A percentile compares a stretch with the other conserved stretches of the same genome.
Conservation (phyloP, 179 eudicot species). For the Drosera spatulata region DNA sequence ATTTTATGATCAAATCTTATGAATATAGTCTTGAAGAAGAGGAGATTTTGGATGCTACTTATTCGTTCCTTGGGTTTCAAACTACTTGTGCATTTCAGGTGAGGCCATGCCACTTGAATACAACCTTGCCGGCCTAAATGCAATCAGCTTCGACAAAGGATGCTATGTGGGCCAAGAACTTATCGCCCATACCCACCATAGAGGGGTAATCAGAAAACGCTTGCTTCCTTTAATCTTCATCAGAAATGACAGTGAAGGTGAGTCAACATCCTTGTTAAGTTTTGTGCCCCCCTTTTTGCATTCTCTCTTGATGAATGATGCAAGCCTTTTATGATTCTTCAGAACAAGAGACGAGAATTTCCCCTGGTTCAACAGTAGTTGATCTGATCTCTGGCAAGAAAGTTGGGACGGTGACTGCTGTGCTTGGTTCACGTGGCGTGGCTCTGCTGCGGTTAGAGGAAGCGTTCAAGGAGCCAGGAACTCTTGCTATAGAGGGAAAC, state of each 20-base stretch:
- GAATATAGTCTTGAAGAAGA: no score
- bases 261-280: not conserved
- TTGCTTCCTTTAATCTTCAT: slow-evolving; percentile 71
- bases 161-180: slow-evolving; percentile 97
- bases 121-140: slow-evolving; percentile 82
- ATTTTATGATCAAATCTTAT: no score
- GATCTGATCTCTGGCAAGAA: slow-evolving; percentile 48
- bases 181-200: slow-evolving; percentile 90
- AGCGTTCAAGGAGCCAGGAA: slow-evolving; percentile 43
- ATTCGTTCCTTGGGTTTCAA: not conserved
- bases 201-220: slow-evolving; percentile 88
- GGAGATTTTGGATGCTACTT: not conserved
- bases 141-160: slow-evolving; percentile 90
- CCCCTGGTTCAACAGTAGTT: slow-evolving; percentile 50
- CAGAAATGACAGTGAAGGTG: slow-evolving; percentile 60
- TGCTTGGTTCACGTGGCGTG: slow-evolving; percentile 76
- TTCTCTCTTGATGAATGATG: not conserved
- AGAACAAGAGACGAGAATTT: slow-evolving; percentile 69
- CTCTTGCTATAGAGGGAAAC: slow-evolving; percentile 45
- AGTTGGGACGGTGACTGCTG: slow-evolving; percentile 65
- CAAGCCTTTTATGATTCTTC: slow-evolving; percentile 1
- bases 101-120: slow-evolving; percentile 97
- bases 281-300: not conserved
- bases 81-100: slow-evolving; percentile 25
- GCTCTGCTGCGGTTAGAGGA: slow-evolving; percentile 72